A percentile compares a stretch with the other conserved stretches of the same genome.
Conservation (phyloP, 805 yeast genomes). For the Tanozyma kutaoensis region DNA sequence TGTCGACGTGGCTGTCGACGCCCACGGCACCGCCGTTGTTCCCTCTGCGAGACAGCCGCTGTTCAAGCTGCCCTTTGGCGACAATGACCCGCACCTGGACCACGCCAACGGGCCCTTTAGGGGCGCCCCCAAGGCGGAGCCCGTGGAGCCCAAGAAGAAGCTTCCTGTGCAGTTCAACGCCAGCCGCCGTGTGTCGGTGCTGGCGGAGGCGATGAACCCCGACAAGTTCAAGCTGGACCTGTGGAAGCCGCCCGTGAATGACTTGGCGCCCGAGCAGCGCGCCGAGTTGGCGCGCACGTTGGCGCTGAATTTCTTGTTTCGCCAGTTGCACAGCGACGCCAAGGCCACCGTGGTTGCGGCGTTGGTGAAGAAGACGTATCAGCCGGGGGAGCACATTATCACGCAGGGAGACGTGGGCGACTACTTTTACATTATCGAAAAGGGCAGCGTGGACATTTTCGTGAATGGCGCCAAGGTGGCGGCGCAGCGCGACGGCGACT, state of each 20-base stretch:
- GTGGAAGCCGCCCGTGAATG: constrained; percentile 63
- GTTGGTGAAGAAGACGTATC: constrained; percentile 56
- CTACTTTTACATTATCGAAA: constrained; percentile 75
- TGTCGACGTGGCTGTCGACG: constrained; percentile 19
- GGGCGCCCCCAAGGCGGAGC: constrained; percentile 1
- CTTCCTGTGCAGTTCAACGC: constrained; percentile 58
- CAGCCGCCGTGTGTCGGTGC: constrained; percentile 77
- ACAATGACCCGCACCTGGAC: constrained; percentile 49
- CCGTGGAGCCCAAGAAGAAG: constrained; percentile 11
- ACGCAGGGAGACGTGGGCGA: constrained; percentile 93
- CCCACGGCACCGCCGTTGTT: constrained; percentile 11
- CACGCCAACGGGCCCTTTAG: constrained; percentile 8
- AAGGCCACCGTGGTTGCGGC: constrained; percentile 70
- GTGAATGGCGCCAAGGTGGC: constrained; percentile 62
- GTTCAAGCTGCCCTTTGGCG: constrained; percentile 51
- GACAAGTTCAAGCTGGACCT: constrained; percentile 50
- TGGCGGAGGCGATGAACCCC: constrained; percentile 80
- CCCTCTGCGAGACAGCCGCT: constrained; percentile 26
- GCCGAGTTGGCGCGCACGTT: constrained; percentile 58
- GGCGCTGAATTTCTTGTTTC: constrained; percentile 72
- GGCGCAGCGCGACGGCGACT: constrained; percentile 72
- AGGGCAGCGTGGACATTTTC: constrained; percentile 70
- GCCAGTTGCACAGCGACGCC: constrained; percentile 68
- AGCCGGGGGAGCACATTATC: constrained; percentile 54
- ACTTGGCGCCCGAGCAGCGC: constrained; percentile 50